Base-by-base conservation (phyloP, 192 early-diverging fungal species). In the Glomus cerebriforme region DNA sequence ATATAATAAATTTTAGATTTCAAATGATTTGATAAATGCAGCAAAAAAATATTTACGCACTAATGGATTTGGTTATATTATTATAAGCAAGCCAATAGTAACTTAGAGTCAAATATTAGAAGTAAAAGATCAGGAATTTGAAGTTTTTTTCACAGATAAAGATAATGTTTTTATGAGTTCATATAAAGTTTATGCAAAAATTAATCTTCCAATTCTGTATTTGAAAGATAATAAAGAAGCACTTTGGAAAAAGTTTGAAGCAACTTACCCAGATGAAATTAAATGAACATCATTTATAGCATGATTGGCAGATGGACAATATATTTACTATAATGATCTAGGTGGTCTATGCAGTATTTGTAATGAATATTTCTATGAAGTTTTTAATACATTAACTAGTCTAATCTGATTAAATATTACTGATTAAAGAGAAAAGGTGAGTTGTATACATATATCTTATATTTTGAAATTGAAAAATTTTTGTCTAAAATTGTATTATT, bases 171-270 rank as follows among this genome's bases (percentile, higher is more conserved):
- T 10, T 31, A 65, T 65, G 64, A 65, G 64, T 32, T 65, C 32
- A 3, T 65, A 65, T 65, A 17, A 17, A 31, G 29, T 65, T 1
- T 9, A 65, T 65, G 10, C 24, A 65, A 65, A 65, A 35, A 65
- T 31, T 4, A 29, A 29, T 17, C 29, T 65, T 27, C 32, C 1
- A 2, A 27, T 54, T 24, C 17, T 54, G 15, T 70, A 70, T 43
- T 22, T 70, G 2, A 39, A 70, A 70, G 68, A 70, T 49, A 39
- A 70, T 45, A 70, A 70, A 43, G 6, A 70, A 49, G 29, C 43
- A n/a, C 29, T 70, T 39, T 70, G 26, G 13, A 43, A 39, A 70
- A 70, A n/a, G n/a, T n/a, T n/a, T n/a, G n/a, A n/a, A n/a, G n/a
- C n/a, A n/a, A 70, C 32, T 45, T 70, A 70, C 26, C 19, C 37